Conservation (phyloP, 768 basidiomycete species). For the Infundibulicybe gibba region DNA sequence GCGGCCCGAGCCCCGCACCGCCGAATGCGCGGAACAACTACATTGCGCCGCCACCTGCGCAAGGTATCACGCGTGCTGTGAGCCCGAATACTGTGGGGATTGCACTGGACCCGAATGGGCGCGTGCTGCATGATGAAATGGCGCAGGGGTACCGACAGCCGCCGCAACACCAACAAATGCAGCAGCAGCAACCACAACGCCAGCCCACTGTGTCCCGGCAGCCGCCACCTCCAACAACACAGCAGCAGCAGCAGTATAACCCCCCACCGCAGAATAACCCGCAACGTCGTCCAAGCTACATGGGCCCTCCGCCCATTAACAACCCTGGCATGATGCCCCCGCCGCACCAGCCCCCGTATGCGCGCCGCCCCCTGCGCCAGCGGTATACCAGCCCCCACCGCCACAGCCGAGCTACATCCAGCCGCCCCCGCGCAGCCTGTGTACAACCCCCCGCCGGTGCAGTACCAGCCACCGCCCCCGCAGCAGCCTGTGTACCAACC, state of each 20-base stretch:
- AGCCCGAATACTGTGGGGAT: conserved; percentile 84
- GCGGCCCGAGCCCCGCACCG: conserved; percentile 52
- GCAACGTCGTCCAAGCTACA: conserved; percentile 33
- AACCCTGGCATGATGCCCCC: conserved; percentile 29
- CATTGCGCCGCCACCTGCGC: conserved; percentile 34
- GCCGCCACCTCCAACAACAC: conserved; percentile 24
- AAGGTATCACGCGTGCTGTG: conserved; percentile 46
- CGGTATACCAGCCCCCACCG: conserved; percentile 26
- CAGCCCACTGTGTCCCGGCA: conserved; percentile 21
- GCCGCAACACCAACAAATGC: conserved; percentile 24
- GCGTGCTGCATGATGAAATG: conserved; percentile 80
- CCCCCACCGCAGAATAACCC: too few relatives aligned
- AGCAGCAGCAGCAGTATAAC: conserved; percentile 19
- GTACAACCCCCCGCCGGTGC: conserved; percentile 8
- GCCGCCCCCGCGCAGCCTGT: conserved; percentile 7
- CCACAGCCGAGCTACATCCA: conserved; percentile 5
- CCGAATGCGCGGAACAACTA: conserved; percentile 30
- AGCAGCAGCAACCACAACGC: conserved; percentile 17
- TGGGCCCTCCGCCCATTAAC: conserved; percentile 19
- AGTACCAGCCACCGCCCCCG: conserved; percentile 7
- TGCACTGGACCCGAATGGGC: conserved; percentile 72
- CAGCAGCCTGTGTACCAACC: conserved; percentile 13
- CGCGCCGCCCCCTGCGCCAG: conserved; percentile 33
- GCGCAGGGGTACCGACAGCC: conserved; percentile 50
- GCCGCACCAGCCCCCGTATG: conserved; percentile 30